phyloP scores from a whole-genome alignment of 139 green algal species.

The Chlorokybus atmophyticus region DNA sequence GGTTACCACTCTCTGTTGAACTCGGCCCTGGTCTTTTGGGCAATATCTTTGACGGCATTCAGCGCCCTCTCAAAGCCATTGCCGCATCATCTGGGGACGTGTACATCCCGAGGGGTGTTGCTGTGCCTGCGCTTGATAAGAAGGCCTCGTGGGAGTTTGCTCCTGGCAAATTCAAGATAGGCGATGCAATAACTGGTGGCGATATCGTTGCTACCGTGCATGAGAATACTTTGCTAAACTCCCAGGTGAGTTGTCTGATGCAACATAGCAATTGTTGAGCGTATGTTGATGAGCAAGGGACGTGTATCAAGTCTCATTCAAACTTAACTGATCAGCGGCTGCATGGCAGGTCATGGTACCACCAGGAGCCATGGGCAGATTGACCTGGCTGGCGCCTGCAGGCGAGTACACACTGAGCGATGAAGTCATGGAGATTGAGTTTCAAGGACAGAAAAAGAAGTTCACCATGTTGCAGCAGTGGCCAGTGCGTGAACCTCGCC shows the following conservation, averaged over 20 bases:
- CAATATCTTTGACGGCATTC: slow-evolving; percentile 98
- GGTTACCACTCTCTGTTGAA: slow-evolving; percentile 81
- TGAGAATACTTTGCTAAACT: too few relatives aligned
- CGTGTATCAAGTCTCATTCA: too few relatives aligned
- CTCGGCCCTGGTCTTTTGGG: slow-evolving; percentile 88
- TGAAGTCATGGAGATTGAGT: slow-evolving; percentile 91
- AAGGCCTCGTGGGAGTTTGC: slow-evolving; percentile 80
- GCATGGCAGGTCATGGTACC: too few relatives aligned
- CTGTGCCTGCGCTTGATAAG: slow-evolving; percentile 74
- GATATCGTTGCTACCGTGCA: too few relatives aligned
- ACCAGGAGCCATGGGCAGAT: slow-evolving; percentile 60
- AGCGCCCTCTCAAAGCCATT: slow-evolving; percentile 86
- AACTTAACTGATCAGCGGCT: too few relatives aligned
- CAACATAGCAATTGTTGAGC: too few relatives aligned
- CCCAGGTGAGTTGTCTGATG: too few relatives aligned
- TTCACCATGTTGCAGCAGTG: slow-evolving; percentile 94
- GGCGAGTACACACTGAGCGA: slow-evolving; percentile 13
- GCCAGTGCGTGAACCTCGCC: slow-evolving; percentile 84
- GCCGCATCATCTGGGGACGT: slow-evolving; percentile 58
- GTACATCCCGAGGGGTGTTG: slow-evolving; percentile 95
- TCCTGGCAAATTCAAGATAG: slow-evolving; percentile 44
- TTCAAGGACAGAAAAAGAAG: slow-evolving; percentile 79
- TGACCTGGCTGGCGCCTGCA: slow-evolving; percentile 72
- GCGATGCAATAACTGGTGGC: too few relatives aligned
- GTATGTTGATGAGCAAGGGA: too few relatives aligned